phyloP scores from a whole-genome alignment of 192 early-diverging fungal species.

The Backusella mclennaniae region DNA sequence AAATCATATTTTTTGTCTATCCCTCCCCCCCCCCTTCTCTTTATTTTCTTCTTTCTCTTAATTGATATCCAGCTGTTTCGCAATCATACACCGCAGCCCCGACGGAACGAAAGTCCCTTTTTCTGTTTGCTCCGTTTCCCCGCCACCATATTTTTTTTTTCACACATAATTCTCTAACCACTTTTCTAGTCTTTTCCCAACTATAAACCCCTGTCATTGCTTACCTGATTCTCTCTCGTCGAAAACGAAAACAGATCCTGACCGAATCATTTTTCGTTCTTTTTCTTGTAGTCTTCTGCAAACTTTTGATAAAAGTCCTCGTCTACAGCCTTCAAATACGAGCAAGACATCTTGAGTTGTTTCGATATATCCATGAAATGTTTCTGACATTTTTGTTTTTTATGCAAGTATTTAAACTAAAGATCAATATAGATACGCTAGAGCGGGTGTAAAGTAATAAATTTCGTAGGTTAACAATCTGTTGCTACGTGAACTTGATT shows the following conservation, averaged over 20 bases:
- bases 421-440: neutral
- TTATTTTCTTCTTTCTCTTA: neutral
- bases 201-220: constrained; percentile 4
- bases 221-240: constrained; percentile 74
- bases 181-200: neutral
- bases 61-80: constrained; percentile 7
- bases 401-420: neutral
- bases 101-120: neutral
- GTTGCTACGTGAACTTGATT: neutral
- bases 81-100: constrained; percentile 5
- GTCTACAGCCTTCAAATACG: constrained; percentile 76
- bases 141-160: neutral
- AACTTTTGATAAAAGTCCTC: constrained; percentile 64
- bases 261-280: constrained; percentile 68
- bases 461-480: neutral
- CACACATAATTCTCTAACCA: neutral
- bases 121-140: constrained; percentile 8
- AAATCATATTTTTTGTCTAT: neutral
- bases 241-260: constrained; percentile 84
- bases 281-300: constrained; percentile 68
- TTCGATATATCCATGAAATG: constrained; percentile 68
- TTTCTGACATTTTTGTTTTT: constrained; percentile 36
- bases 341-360: constrained; percentile 75
- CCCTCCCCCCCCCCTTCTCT: neutral
- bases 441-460: neutral